These are phyloP conservation scores for Penicillium sp. DNA, from an alignment of 2,329 filamentous ascomycete species.

Conservation along the genomic window DNA sequence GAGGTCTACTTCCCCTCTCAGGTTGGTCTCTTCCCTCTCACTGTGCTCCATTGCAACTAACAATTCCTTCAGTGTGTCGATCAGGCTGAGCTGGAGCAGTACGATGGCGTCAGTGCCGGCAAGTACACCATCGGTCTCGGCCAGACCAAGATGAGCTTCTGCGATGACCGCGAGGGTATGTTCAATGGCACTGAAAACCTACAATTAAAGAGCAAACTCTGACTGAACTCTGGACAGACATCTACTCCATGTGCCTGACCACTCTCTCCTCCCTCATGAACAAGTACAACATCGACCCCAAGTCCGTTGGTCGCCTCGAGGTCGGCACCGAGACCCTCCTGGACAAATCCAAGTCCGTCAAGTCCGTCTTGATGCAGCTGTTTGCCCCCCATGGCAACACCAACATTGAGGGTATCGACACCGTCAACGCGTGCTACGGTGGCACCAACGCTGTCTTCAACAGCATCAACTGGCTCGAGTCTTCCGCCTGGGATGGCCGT, in stretches of 20 bases:
- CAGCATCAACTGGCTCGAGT: constrained; percentile 78
- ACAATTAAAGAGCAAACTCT: not conserved
- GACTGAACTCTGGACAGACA: constrained; percentile 54
- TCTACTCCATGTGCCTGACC: constrained; percentile 80
- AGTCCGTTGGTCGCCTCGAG: constrained; percentile 73
- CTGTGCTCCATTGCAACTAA: constrained; percentile 9
- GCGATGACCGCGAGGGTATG: constrained; percentile 79
- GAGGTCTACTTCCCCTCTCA: constrained; percentile 84
- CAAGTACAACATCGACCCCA: constrained; percentile 77
- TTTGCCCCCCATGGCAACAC: constrained; percentile 68
- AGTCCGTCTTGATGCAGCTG: constrained; percentile 81
- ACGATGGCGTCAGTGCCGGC: constrained; percentile 73
- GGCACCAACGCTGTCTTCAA: constrained; percentile 82
- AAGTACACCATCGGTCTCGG: constrained; percentile 90
- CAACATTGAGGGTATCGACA: constrained; percentile 78
- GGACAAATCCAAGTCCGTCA: constrained; percentile 88
- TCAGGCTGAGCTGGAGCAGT: constrained; percentile 75
- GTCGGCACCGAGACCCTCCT: constrained; percentile 80
- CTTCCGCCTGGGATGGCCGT: constrained; percentile 78
- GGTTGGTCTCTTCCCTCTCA: constrained; percentile 35
- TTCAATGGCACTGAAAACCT: not conserved
- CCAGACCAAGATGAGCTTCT: constrained; percentile 90
- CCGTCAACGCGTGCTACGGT: constrained; percentile 79
- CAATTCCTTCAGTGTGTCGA: constrained; percentile 64
- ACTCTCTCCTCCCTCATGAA: constrained; percentile 69